Evolutionary conservation across 2,329 filamentous ascomycete species (phyloP).

Genomic region (Diaporthe ampelina): DNA sequence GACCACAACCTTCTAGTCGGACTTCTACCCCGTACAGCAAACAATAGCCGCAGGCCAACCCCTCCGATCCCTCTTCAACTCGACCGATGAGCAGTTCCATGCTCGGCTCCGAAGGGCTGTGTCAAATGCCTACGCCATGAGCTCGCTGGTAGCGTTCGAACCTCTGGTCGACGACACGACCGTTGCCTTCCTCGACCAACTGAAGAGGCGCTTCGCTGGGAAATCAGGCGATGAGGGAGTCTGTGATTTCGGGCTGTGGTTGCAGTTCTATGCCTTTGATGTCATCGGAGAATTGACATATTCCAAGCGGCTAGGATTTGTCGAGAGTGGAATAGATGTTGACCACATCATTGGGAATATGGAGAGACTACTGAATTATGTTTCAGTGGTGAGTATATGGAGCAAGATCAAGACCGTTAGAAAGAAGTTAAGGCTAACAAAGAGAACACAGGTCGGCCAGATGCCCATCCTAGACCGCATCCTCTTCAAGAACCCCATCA

Average conservation of each 20-base stretch:
- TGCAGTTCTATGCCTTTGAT: slow-evolving; percentile 32
- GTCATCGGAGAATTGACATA: slow-evolving; percentile 24
- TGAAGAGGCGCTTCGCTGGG: slow-evolving; percentile 42
- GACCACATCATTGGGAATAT: slow-evolving; percentile 13
- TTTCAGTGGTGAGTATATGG: not conserved
- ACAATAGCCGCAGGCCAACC: slow-evolving; percentile 42
- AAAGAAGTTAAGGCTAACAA: not conserved
- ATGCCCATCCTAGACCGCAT: slow-evolving; percentile 5
- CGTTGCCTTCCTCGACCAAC: slow-evolving; percentile 47
- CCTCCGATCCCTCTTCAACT: slow-evolving; percentile 45
- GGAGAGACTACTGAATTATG: not conserved
- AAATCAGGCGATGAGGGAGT: not conserved
- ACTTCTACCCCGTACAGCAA: slow-evolving; percentile 45
- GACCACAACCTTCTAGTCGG: slow-evolving; percentile 33
- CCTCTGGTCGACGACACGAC: slow-evolving; percentile 45
- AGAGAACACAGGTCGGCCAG: slow-evolving; percentile 8
- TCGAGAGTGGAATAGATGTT: slow-evolving; percentile 17
- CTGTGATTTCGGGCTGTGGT: slow-evolving; percentile 21
- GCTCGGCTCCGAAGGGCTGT: slow-evolving; percentile 44
- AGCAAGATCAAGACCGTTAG: no score
- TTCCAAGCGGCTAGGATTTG: slow-evolving; percentile 12
- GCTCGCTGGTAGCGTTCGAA: slow-evolving; percentile 45
- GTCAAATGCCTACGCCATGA: slow-evolving; percentile 45
- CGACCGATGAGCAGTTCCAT: slow-evolving; percentile 46
- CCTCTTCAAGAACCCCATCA: slow-evolving; percentile 19